Base-by-base conservation (phyloP, 805 yeast genomes). In the Torulaspora gathmanii region DNA sequence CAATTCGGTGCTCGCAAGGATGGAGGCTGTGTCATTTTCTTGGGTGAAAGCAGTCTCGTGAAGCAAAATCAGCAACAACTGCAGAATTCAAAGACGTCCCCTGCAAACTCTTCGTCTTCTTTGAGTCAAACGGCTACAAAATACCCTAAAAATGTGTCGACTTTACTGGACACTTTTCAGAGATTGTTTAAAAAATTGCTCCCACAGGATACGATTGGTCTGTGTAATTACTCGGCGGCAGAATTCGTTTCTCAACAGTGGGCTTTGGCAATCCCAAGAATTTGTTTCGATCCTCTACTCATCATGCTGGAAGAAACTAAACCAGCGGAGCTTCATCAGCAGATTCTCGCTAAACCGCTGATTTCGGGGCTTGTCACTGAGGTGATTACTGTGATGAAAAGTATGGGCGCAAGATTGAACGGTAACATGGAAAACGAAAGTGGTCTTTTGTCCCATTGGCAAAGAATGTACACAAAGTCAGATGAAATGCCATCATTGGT, bases 281-380 rank as follows among this genome's bases (percentile, higher is more conserved):
- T 88, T 33, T 82, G 89, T 17, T 79, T 89, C 59, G 86, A 83
- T 62, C 88, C 95, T 4, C 69, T 89, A 35, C 70, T 87, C 27
- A 74, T 89, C 19, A 58, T 86, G 9, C 80, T 90, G 57, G 96
- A 88, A 64, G 75, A 78, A 46, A 79, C 83, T 4, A 73, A 69
- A 51, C 88, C 95, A 1, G 68, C 66, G 29, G 65, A 74, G 41
- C 70, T 90, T 42, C 69, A 74, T 27, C 68, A 72, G 30, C 87
- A 86, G 62, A 83, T 88, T 37, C 71, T 89, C 49, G 91, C 95
- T 23, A 86, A 86, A 61, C 97, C 96, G 8, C 71, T 90, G 49
- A 74, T 87, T 17, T 77, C 86, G 15, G 97, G 97, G 2, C 69
- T 88, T 37, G 79, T 87, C 47, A 73, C 76, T 41, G 97, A 90